Base-by-base conservation (phyloP, 1,284 basidiomycete species). In the Apiotrichum akiyoshidainum region DNA sequence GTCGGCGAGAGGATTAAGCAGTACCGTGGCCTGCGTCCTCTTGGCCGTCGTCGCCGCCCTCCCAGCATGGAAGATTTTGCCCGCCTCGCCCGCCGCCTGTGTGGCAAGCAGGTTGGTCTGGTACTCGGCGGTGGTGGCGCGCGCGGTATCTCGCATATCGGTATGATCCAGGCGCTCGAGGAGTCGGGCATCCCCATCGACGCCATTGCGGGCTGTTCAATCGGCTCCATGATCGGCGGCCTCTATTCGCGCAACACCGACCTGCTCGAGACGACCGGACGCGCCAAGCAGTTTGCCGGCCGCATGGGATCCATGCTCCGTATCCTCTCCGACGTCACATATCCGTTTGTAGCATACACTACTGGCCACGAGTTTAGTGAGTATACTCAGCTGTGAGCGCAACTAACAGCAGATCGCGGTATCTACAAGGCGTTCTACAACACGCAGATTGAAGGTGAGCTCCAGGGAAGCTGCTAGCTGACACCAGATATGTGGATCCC, bases 81-180 rank as follows among this genome's bases (percentile, higher is more conserved):
- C 14, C 84, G 96, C 41, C 80, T 99, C 41, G 96, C 95, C 0
- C 82, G 95, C 54, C 82, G 94, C 53, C 83, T 99, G 54, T 96
- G 92, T 69, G 95, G 94, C 12, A 90, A 87, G 71, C 92, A 90
- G 14, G 89, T 99, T 58, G 96, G 94, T 1, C 81, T 99, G 37
- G 92, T 99, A 5, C 83, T 99, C 0, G 95, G 95, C 19, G 95
- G 95, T 14, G 96, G 95, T 14, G 95, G 96, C 10, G 96, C 94
- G 8, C 85, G 96, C 54, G 95, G 95, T 33, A 87, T 98, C 65
- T 88, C 93, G 1, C 96, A 99, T 80, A 79, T 99, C 61, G 91
- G 92, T 68, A 70, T 95, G 60, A 84, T 99, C 46, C 87, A 88
- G 52, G 95, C 95, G 13, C 75, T 99, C 60, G 90, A 93, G 69